Evolutionary conservation across 352 stramenopile genomes (phyloP), one percentile per base, ranked within the genome.

Genomic region (Phytopythium litorale): DNA sequence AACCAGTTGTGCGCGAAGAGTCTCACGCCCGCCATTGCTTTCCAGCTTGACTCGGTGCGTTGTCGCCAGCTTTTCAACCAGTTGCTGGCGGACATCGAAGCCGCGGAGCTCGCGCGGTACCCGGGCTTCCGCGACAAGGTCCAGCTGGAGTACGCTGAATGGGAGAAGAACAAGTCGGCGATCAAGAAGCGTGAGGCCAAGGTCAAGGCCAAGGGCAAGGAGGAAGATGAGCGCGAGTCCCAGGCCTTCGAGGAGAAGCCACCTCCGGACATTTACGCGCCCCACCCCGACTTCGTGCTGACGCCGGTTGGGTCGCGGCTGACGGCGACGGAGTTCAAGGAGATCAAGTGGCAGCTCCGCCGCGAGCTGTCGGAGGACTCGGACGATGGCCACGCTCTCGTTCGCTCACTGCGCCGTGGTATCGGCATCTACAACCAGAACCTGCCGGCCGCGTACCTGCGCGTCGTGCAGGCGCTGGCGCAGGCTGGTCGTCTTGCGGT

Each of bases 401-500:
- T 94, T 30, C 86, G 86, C 23, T 92, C 95, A 59, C 79, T 99
- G 37, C 92, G 96, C 67, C 92, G 97, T 75, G 97, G 97, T 71
- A 98, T 99, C 78, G 97, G 93, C 32, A 98, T 99, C 63, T 99
- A 99, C 84, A 99, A 98, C 65, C 97, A 99, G 71, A 97, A 99
- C 72, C 94, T 99, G 64, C 96, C 97, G 12, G 84, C 85, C 16
- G 94, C 93, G 33, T 99, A 99, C 74, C 75, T 98, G 57, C 86
- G 97, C 55, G 86, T 99, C 42, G 96, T 99, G 45, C 97, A 99
- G 76, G 94, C 95, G 38, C 84, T 99, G 46, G 97, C 97, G 19
- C 97, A 99, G 70, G 91, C 97, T 57, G 97, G 97, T 79, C 97
- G 97, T 66, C 77, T 99, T 15, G 97, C 94, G 3, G 96, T 99